Evolutionary conservation across 2,329 filamentous ascomycete species (phyloP).

Genomic region (Paraphaeosphaeria sporulosa): DNA sequence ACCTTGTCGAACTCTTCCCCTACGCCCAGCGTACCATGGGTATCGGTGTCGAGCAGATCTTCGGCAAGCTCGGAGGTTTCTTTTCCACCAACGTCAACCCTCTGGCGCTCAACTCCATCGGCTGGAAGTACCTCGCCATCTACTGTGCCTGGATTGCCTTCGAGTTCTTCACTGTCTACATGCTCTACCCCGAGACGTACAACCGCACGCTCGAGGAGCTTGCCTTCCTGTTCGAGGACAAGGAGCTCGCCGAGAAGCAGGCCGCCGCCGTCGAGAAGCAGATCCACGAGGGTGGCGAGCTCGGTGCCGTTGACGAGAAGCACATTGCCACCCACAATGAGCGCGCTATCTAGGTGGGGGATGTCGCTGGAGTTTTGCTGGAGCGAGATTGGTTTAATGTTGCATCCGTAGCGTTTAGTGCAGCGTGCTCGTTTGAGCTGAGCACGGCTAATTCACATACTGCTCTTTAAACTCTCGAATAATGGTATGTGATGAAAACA

Average conservation of each 20-base stretch:
- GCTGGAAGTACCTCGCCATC: conserved; percentile 64
- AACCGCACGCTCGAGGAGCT: conserved; percentile 67
- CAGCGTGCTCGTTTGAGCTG: background rate
- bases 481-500: background rate
- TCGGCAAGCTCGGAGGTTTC: conserved; percentile 59
- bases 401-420: background rate
- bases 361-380: background rate
- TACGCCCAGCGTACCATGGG: conserved; percentile 65
- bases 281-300: conserved; percentile 31
- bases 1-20: conserved; percentile 67
- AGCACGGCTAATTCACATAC: conserved; percentile 6
- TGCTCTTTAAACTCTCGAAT: background rate
- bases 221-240: conserved; percentile 53
- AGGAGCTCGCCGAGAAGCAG: conserved; percentile 42
- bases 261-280: conserved; percentile 46
- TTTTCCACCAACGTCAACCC: conserved; percentile 62
- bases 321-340: conserved; percentile 27
- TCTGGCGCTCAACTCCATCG: conserved; percentile 63
- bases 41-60: conserved; percentile 65
- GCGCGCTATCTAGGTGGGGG: conserved; percentile 22
- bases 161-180: conserved; percentile 63
- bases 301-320: conserved; percentile 22
- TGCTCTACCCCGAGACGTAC: conserved; percentile 69
- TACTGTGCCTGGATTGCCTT: conserved; percentile 64
- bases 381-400: conserved; percentile 8